These are phyloP conservation scores for Conidiobolus incongruus DNA, from an alignment of 371 early-diverging fungal genomes.

Conservation along the genomic window DNA sequence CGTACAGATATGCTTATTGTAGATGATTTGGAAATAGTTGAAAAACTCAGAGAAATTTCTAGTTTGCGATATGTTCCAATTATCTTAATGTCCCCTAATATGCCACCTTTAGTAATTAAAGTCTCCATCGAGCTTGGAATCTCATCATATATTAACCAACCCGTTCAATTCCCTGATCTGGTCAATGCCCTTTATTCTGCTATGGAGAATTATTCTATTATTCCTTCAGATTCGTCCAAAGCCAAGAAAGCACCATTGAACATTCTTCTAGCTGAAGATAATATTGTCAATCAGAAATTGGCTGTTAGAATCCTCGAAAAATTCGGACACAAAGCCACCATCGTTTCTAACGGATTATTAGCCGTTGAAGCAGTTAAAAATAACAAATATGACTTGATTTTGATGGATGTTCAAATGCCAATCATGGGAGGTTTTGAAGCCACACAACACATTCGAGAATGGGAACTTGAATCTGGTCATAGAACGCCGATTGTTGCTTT, in stretches of 20 bases:
- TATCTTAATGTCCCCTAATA: too few relatives aligned
- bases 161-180: constrained; percentile 27
- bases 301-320: too few relatives aligned
- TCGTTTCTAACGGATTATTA: constrained; percentile 46
- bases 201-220: constrained; percentile 35
- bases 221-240: too few relatives aligned
- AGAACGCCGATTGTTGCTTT: too few relatives aligned
- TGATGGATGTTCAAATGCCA: constrained; percentile 67
- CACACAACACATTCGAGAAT: constrained; percentile 40
- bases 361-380: constrained; percentile 40
- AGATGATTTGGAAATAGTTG: too few relatives aligned
- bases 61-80: too few relatives aligned
- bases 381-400: constrained; percentile 33
- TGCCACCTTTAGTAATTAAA: constrained; percentile 27
- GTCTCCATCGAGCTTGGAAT: constrained; percentile 35
- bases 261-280: constrained; percentile 60
- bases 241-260: constrained; percentile 16
- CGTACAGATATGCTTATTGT: too few relatives aligned
- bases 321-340: constrained; percentile 36
- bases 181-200: constrained; percentile 39
- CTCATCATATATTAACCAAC: constrained; percentile 31
- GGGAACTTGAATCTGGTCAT: constrained; percentile 29
- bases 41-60: too few relatives aligned
- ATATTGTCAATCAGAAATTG: constrained; percentile 63
- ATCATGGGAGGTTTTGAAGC: constrained; percentile 61